These are phyloP conservation scores for Turnera subulata DNA, from an alignment of 345 rosid genomes.

Conservation along the genomic window DNA sequence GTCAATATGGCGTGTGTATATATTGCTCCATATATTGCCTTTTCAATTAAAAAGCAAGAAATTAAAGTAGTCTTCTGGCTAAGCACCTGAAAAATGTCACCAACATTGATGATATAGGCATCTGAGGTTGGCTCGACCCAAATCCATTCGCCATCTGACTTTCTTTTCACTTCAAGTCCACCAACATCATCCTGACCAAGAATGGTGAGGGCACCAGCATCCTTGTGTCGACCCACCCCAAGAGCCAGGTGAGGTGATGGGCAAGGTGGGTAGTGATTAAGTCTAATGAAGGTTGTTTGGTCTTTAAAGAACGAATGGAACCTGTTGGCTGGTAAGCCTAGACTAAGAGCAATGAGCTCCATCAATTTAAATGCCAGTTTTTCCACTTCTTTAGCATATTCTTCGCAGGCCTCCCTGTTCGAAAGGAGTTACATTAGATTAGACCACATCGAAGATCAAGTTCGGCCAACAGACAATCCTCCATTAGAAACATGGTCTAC, in stretches of 20 bases:
- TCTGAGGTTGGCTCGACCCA: slow-evolving; percentile 43
- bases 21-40: too few relatives aligned
- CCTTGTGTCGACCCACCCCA: slow-evolving; percentile 86
- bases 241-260: slow-evolving; percentile 71
- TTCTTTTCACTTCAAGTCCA: slow-evolving; percentile 65
- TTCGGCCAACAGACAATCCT: background rate
- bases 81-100: slow-evolving; percentile 55
- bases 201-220: slow-evolving; percentile 61
- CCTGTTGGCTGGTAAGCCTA: slow-evolving; percentile 46
- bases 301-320: slow-evolving; percentile 45
- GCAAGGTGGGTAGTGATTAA: slow-evolving; percentile 79
- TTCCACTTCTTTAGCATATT: slow-evolving; percentile 47
- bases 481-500: too few relatives aligned
- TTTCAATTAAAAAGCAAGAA: background rate
- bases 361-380: slow-evolving; percentile 39
- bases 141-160: slow-evolving; percentile 72
- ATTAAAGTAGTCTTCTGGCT: background rate
- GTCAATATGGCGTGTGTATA: too few relatives aligned
- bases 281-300: slow-evolving; percentile 47
- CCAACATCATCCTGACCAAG: slow-evolving; percentile 76
- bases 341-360: slow-evolving; percentile 52
- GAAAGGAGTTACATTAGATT: too few relatives aligned
- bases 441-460: background rate
- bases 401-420: slow-evolving; percentile 43
- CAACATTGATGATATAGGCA: slow-evolving; percentile 67